Percentiles rank a stretch among this genome's conserved stretches.
These are phyloP conservation scores for Lachancea mirantina DNA, from an alignment of 805 yeast genomes.

Conservation along the genomic window DNA sequence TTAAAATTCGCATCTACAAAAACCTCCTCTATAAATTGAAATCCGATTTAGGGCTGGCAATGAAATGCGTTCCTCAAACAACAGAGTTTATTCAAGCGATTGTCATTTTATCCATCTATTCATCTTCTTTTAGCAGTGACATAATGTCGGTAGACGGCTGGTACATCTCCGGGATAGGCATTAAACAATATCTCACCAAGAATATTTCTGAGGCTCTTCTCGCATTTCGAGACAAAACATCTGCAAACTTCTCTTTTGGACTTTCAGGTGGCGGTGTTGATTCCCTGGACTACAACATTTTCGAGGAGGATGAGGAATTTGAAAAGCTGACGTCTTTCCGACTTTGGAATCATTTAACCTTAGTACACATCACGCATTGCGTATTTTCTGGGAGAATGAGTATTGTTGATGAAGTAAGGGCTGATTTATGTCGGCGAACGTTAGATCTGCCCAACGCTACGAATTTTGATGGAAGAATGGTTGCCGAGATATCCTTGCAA, in stretches of 20 bases:
- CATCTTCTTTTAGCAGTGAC: conserved; percentile 50
- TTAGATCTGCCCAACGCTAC: conserved; percentile 54
- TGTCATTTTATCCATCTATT: conserved; percentile 58
- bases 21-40: conserved; percentile 41
- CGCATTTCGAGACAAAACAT: conserved; percentile 1
- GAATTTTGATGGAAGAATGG: conserved; percentile 77
- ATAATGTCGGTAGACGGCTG: conserved; percentile 58
- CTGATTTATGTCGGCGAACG: conserved; percentile 52
- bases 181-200: conserved; percentile 52
- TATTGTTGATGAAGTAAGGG: conserved; percentile 50
- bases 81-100: conserved; percentile 63
- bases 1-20: conserved; percentile 38
- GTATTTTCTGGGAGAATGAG: conserved; percentile 60
- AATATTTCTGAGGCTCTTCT: conserved; percentile 29
- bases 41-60: conserved; percentile 40
- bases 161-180: conserved; percentile 58
- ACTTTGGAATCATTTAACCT: conserved; percentile 63
- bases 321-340: conserved; percentile 49
- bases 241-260: conserved; percentile 9
- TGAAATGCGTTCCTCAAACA: conserved; percentile 38
- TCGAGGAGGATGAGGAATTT: conserved; percentile 39
- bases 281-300: not conserved
- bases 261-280: conserved; percentile 7
- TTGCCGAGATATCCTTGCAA: conserved; percentile 63
- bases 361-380: conserved; percentile 62